These are phyloP conservation scores for Chytriomyces sp. DNA, from an alignment of 192 early-diverging fungal species.

Conservation along the genomic window DNA sequence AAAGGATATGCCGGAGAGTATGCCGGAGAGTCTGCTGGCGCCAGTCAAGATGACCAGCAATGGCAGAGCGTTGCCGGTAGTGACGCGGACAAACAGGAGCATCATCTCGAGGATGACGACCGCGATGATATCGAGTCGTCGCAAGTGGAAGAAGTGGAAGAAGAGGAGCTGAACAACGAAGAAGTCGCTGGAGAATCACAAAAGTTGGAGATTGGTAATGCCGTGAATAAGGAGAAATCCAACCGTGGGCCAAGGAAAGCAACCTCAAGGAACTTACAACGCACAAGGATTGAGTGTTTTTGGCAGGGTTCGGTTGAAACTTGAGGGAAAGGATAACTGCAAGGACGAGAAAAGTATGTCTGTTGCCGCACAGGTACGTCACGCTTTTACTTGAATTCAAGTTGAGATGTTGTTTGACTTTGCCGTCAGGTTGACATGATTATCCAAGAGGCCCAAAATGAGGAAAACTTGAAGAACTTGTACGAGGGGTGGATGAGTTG, in stretches of 20 bases:
- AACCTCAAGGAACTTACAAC: constrained; percentile 48
- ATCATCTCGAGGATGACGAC: constrained; percentile 12
- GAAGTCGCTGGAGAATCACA: constrained; percentile 11
- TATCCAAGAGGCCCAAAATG: constrained; percentile 68
- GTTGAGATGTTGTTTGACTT: background rate
- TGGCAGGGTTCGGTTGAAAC: constrained; percentile 63
- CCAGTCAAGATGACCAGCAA: background rate
- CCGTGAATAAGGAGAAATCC: constrained; percentile 7
- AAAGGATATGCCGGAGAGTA: too few species aligned
- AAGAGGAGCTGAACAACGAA: constrained; percentile 9
- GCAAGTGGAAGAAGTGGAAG: background rate
- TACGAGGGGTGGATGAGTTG: constrained; percentile 91
- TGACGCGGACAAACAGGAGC: background rate
- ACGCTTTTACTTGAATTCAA: background rate
- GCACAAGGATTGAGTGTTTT: constrained; percentile 69
- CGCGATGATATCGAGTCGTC: background rate
- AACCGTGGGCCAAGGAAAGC: background rate
- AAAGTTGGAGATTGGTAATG: constrained; percentile 15
- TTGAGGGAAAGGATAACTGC: constrained; percentile 66
- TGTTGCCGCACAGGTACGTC: constrained; percentile 23
- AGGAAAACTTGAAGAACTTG: constrained; percentile 76
- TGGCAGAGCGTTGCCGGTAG: background rate
- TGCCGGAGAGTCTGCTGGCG: background rate
- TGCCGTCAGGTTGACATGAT: constrained; percentile 58
- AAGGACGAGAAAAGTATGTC: constrained; percentile 30